phyloP scores from a whole-genome alignment of 805 yeast genomes.

The Yueomyces sp. region DNA sequence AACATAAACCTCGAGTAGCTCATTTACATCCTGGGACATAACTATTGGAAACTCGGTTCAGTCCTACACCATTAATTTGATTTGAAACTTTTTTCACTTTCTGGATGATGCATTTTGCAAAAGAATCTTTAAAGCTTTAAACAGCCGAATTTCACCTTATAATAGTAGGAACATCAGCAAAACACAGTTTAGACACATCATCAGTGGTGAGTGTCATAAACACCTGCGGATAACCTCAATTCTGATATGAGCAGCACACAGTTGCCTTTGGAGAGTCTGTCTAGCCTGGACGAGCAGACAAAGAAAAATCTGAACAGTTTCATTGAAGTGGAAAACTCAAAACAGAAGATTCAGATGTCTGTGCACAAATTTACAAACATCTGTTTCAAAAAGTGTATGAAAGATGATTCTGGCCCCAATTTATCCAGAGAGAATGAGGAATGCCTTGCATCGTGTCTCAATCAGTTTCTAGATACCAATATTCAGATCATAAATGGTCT shows the following conservation, averaged over 20 bases:
- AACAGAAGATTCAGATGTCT: constrained; percentile 75
- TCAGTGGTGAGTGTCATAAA: too few species aligned
- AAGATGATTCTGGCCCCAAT: constrained; percentile 30
- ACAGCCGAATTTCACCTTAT: too few species aligned
- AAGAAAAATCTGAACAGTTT: constrained; percentile 63
- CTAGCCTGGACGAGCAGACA: constrained; percentile 48
- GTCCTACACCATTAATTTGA: too few species aligned
- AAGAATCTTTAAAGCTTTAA: too few species aligned
- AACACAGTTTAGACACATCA: too few species aligned
- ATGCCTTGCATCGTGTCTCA: constrained; percentile 71
- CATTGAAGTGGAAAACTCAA: constrained; percentile 72
- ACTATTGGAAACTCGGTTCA: too few species aligned
- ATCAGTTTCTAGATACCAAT: constrained; percentile 78
- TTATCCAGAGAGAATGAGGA: constrained; percentile 48
- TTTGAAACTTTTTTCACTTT: too few species aligned
- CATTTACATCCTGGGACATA: background rate
- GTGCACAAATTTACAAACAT: constrained; percentile 81
- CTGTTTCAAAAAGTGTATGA: constrained; percentile 81
- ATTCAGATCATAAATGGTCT: constrained; percentile 59
- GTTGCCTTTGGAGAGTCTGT: constrained; percentile 11
- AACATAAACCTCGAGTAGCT: constrained; percentile 7
- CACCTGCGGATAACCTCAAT: too few species aligned
- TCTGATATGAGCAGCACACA: background rate
- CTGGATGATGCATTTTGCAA: too few species aligned
- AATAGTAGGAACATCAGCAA: too few species aligned